Conservation (phyloP, 192 early-diverging fungal species). For the Geosiphon pyriformis region DNA sequence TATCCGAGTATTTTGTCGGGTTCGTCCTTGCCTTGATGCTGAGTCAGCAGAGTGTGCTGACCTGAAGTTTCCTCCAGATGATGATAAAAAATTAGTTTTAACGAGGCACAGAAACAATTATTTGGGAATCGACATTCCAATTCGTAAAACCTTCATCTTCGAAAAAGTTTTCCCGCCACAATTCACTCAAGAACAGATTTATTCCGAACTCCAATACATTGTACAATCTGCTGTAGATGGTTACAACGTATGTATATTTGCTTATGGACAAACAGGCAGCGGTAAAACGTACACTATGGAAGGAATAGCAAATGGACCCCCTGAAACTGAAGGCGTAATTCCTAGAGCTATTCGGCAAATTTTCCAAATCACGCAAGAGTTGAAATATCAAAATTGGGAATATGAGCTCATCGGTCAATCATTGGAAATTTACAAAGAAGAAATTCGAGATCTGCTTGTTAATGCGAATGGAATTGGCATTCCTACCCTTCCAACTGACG, state of each 20-base stretch:
- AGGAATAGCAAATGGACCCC: constrained; percentile 44
- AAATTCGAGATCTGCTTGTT: constrained; percentile 74
- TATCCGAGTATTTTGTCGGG: constrained; percentile 94
- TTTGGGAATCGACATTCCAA: no score
- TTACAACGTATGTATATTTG: constrained; percentile 97
- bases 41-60: not conserved
- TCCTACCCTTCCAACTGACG: constrained; percentile 21
- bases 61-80: not conserved
- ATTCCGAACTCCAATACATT: constrained; percentile 92
- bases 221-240: constrained; percentile 95
- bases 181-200: constrained; percentile 71
- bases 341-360: constrained; percentile 90
- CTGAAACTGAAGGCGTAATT: constrained; percentile 77
- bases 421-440: constrained; percentile 96
- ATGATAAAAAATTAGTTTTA: no score
- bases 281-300: constrained; percentile 89
- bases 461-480: no score
- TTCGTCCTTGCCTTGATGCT: constrained; percentile 64
- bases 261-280: constrained; percentile 94
- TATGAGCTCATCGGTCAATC: constrained; percentile 86
- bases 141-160: no score
- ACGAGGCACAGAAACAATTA: no score
- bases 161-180: constrained; percentile 76
- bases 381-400: constrained; percentile 79
- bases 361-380: constrained; percentile 64